phyloP scores from a whole-genome alignment of 371 early-diverging fungal species.

The Haplosporangium sp. region DNA sequence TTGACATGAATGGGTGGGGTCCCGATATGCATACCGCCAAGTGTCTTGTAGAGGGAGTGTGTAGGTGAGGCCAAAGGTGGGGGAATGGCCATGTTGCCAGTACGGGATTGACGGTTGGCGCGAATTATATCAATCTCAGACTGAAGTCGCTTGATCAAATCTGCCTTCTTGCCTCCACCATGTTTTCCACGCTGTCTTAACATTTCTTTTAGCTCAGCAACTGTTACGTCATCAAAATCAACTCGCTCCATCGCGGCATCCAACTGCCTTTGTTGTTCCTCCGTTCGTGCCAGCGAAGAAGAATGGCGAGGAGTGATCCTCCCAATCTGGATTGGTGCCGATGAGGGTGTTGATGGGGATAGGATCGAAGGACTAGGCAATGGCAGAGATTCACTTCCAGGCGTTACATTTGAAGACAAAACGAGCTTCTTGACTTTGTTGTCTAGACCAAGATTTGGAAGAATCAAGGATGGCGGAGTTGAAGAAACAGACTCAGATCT shows the following conservation, averaged over 20 bases:
- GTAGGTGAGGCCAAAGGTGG: conserved; percentile 42
- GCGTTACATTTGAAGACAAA: conserved; percentile 26
- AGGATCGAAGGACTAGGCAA: conserved; percentile 38
- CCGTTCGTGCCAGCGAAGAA: conserved; percentile 54
- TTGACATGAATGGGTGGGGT: conserved; percentile 23
- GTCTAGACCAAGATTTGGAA: conserved; percentile 37
- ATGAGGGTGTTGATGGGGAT: conserved; percentile 16
- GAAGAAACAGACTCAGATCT: conserved; percentile 1
- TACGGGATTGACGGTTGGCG: conserved; percentile 30
- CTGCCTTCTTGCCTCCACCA: conserved; percentile 78
- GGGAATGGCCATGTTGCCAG: conserved; percentile 2
- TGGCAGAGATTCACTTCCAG: conserved; percentile 21
- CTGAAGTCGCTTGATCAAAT: conserved; percentile 67
- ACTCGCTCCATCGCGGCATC: conserved; percentile 73
- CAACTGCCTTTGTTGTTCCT: conserved; percentile 63
- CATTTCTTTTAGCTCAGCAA: conserved; percentile 80
- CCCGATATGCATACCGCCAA: conserved; percentile 40
- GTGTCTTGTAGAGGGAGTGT: conserved; percentile 29
- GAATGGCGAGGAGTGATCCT: conserved; percentile 41
- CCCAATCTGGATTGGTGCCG: conserved; percentile 41
- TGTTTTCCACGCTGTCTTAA: conserved; percentile 75
- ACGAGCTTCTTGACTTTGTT: conserved; percentile 17
- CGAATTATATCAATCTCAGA: conserved; percentile 64
- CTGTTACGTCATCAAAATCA: conserved; percentile 82
- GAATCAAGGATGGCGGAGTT: conserved; percentile 15